A percentile compares a stretch with the other conserved stretches of the same genome.
Conservation (phyloP, 2,329 filamentous ascomycete genomes). For the Sarocladium oryzae region DNA sequence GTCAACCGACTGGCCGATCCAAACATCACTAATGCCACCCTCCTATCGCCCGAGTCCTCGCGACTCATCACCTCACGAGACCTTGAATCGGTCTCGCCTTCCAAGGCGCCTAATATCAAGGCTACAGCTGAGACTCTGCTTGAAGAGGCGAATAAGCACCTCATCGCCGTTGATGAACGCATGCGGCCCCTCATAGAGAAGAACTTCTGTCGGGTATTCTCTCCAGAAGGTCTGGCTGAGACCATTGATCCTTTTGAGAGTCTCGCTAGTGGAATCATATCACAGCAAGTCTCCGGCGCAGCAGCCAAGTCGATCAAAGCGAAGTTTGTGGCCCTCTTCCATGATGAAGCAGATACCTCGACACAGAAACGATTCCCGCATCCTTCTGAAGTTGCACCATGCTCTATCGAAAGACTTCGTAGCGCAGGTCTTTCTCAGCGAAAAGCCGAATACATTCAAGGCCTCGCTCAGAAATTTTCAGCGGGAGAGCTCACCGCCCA, state of each 20-base stretch:
- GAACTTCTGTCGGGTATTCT: slow-evolving; percentile 74
- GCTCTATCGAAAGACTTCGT: slow-evolving; percentile 61
- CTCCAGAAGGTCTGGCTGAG: slow-evolving; percentile 74
- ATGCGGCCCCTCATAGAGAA: slow-evolving; percentile 66
- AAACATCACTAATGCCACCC: slow-evolving; percentile 58
- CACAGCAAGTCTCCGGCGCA: slow-evolving; percentile 91
- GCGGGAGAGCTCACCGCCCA: slow-evolving; percentile 67
- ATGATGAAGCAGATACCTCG: slow-evolving; percentile 15
- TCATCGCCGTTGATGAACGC: slow-evolving; percentile 66
- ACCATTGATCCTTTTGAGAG: slow-evolving; percentile 82
- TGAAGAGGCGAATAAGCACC: slow-evolving; percentile 65
- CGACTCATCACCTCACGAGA: slow-evolving; percentile 49
- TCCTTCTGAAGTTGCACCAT: slow-evolving; percentile 63
- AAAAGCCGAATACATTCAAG: slow-evolving; percentile 91
- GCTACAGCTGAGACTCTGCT: slow-evolving; percentile 65
- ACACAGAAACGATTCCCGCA: slow-evolving; percentile 54
- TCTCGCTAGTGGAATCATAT: slow-evolving; percentile 82
- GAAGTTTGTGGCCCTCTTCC: slow-evolving; percentile 74
- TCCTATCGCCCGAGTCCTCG: slow-evolving; percentile 66
- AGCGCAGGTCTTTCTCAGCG: slow-evolving; percentile 85
- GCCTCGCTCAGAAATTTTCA: slow-evolving; percentile 75
- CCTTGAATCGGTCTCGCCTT: slow-evolving; percentile 39
- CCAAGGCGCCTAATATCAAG: slow-evolving; percentile 25
- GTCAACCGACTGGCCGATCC: slow-evolving; percentile 55
- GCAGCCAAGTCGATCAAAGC: slow-evolving; percentile 84